Base-by-base conservation (phyloP, 2,329 filamentous ascomycete genomes). In the Ramularia collo-cygni region DNA sequence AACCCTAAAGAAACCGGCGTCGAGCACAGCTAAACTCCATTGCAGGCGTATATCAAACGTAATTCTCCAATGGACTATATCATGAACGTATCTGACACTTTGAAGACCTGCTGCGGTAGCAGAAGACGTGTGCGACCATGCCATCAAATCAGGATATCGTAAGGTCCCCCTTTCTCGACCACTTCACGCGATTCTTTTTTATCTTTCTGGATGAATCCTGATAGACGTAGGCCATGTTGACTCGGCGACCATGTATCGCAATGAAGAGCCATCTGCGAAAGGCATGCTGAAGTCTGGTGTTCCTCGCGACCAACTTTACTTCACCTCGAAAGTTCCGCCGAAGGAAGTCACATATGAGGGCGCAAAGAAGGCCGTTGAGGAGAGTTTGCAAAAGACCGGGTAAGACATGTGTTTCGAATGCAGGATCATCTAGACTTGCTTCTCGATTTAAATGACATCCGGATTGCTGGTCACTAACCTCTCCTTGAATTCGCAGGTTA, bases 291-390 rank as follows among this genome's bases (percentile, higher is more conserved):
- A 66, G 38, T 71, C 72, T 5, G 64, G 65, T 2, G 54, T 80
- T 34, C 68, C 72, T 9, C 70, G 78, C 6, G 66, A 68, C 16
- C 60, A 76, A 26, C 64, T 80, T 40, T 81, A 79, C 64, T 80
- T 77, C 59, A 81, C 77, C 5, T 76, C 71, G 45, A 81, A 81
- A 55, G 69, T 81, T 6, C 72, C 72, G 3, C 64, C 68, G 2
- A 62, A 57, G 9, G 48, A 57, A 2, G 68, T 77, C 55, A 71
- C 70, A 46, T 92, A 90, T 55, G 72, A 80, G 10, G 73, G 68
- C 42, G 74, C 83, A 15, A 79, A 78, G 59, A 68, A 69, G 12
- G 74, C 79, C 48, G 72, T 93, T 48, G 65, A 81, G 48, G 66
- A 72, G 38, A 83, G 79, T 12, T 65, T 89, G 15, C 63, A 70